Conservation (phyloP, 495 filamentous ascomycete species). For the Astrothelium subdiscretum region DNA sequence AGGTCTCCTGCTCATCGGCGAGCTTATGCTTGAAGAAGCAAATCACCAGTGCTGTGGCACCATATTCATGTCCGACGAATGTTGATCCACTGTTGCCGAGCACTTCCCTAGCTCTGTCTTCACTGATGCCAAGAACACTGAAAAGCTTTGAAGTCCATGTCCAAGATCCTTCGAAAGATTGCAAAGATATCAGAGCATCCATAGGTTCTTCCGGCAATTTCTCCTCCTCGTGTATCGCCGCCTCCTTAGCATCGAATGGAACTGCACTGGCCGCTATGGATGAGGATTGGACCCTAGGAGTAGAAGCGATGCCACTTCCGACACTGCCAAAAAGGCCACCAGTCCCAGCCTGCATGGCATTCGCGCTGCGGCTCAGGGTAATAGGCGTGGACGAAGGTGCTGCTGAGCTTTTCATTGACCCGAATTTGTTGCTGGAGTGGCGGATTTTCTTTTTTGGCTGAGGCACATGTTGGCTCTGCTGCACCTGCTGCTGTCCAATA, state of each 20-base stretch:
- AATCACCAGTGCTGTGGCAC: conserved; percentile 41
- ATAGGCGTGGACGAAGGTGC: too few relatives aligned
- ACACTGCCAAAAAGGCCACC: too few relatives aligned
- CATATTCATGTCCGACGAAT: conserved; percentile 7
- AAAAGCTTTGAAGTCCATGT: conserved; percentile 18
- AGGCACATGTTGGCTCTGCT: too few relatives aligned
- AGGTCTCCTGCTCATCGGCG: conserved; percentile 31
- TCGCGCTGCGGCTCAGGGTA: too few relatives aligned
- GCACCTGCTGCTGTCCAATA: too few relatives aligned
- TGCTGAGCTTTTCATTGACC: too few relatives aligned
- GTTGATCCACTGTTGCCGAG: background rate
- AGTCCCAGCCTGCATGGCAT: too few relatives aligned
- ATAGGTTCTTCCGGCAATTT: background rate
- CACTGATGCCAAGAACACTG: conserved; percentile 12
- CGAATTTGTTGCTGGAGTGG: too few relatives aligned
- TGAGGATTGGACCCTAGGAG: too few relatives aligned
- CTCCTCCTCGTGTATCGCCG: background rate
- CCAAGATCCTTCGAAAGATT: conserved; percentile 43
- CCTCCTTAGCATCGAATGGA: background rate
- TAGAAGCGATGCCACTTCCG: too few relatives aligned
- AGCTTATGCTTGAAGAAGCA: conserved; percentile 37
- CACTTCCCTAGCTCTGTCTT: conserved; percentile 5
- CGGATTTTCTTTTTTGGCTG: too few relatives aligned
- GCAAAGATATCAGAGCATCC: conserved; percentile 31
- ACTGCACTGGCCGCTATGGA: too few relatives aligned